Conservation (phyloP, 441 rosid species). For the Pelargonium fulgidum region DNA sequence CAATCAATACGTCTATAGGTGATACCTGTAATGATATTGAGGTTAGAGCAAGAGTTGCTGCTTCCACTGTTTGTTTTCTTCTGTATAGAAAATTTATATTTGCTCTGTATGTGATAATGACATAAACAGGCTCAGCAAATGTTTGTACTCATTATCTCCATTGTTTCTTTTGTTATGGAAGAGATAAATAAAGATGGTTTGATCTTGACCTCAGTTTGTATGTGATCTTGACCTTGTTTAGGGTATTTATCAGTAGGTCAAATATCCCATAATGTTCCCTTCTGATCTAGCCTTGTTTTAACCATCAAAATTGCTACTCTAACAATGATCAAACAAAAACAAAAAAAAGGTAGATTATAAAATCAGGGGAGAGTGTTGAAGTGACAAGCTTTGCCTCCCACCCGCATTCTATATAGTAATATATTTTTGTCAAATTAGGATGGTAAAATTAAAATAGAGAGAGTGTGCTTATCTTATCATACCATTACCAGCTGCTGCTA, state of each 20-base stretch:
- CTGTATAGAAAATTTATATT: not conserved
- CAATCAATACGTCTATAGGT: not conserved
- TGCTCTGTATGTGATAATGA: not conserved
- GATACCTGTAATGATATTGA: too few relatives aligned
- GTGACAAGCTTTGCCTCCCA: constrained; percentile 3
- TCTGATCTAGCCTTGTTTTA: not conserved
- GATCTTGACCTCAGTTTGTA: not conserved
- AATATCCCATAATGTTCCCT: not conserved
- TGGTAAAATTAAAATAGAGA: not conserved
- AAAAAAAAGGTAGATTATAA: constrained; percentile 19
- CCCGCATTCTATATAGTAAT: too few relatives aligned
- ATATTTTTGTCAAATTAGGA: not conserved
- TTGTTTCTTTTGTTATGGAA: not conserved
- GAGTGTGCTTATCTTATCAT: constrained; percentile 15
- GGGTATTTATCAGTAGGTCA: too few relatives aligned
- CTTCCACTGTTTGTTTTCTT: too few relatives aligned
- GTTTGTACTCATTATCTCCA: not conserved
- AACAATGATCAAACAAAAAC: constrained; percentile 6
- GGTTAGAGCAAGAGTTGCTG: too few relatives aligned
- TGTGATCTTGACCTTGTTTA: not conserved
- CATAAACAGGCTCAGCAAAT: not conserved
- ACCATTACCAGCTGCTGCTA: not conserved
- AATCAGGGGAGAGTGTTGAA: constrained; percentile 3
- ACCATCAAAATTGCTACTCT: constrained; percentile 27
- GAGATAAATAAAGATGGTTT: too few relatives aligned